Base-by-base conservation (phyloP, 129 eudicot species). In the Saussurea involucrata region DNA sequence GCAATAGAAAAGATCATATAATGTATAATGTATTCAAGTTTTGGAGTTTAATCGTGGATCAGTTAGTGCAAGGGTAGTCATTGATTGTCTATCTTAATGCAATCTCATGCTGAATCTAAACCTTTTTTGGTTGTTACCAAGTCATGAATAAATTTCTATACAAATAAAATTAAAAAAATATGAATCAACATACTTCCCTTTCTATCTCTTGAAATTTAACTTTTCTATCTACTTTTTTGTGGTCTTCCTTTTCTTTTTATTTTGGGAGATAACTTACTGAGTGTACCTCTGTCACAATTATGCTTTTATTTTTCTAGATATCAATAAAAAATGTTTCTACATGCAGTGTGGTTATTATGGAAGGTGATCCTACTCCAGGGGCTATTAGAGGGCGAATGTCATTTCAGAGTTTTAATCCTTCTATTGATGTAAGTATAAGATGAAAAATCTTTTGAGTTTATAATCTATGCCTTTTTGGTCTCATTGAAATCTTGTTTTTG, bases 321-420 rank as follows among this genome's bases (percentile, higher is more conserved):
- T 73, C 25, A 22, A 68, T 69, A 32, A 33, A 33, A 63, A 31
- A 12, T 40, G 58, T 80, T 40, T 79, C 20, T 75, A 71, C 49
- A 31, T 86, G 84, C 97, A 95, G 98, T 81, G 87, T 88, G 81
- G 92, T 95, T 49, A 78, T 95, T 71, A 77, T 88, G 88, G 98
- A 95, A 89, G 97, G 97, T 10, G 98, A 95, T 87, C 97, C 97
- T 68, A 88, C 79, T 31, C 98, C 98, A 20, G 96, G 87, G 63
- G 91, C 90, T 17, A 60, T 80, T 61, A 89, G 85, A 84, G 98
- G 98, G 37, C 96, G 97, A 24, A 89, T 89, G 97, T 95, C 98
- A 24, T 91, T 95, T 86, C 86, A 79, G 77, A 89, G 87, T 78
- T 95, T 91, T 74, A 95, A 92, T 81, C 97, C 97, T 68, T 74